These are phyloP conservation scores for Achaetomium macrosporum DNA, from an alignment of 2,329 filamentous ascomycete genomes.

Conservation along the genomic window DNA sequence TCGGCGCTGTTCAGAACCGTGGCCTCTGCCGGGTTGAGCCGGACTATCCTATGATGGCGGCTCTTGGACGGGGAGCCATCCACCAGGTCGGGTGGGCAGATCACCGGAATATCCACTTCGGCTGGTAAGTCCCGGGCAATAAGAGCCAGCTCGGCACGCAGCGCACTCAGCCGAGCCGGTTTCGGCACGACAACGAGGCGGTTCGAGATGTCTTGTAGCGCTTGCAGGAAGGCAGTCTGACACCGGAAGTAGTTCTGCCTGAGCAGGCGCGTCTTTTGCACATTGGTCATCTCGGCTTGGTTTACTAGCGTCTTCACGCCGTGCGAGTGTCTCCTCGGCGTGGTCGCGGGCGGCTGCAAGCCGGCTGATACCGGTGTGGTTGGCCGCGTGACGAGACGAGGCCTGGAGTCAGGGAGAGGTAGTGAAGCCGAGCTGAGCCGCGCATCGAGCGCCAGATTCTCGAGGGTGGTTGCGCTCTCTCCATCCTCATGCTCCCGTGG, in stretches of 20 bases:
- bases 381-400: conserved; percentile 47
- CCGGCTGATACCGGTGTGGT: conserved; percentile 54
- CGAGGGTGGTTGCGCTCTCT: conserved; percentile 45
- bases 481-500: conserved; percentile 32
- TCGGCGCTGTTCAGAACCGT: conserved; percentile 83
- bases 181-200: conserved; percentile 79
- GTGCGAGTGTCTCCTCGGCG: conserved; percentile 56
- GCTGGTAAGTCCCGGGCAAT: conserved; percentile 76
- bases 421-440: conserved; percentile 63
- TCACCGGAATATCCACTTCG: conserved; percentile 76
- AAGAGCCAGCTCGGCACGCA: conserved; percentile 73
- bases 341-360: conserved; percentile 43
- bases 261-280: conserved; percentile 66
- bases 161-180: conserved; percentile 70
- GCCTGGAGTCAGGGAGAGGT: conserved; percentile 56
- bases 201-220: conserved; percentile 78
- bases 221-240: conserved; percentile 73
- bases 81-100: conserved; percentile 68
- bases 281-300: conserved; percentile 55
- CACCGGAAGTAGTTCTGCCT: conserved; percentile 79
- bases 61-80: conserved; percentile 70
- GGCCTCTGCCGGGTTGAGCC: conserved; percentile 75
- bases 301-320: conserved; percentile 51
- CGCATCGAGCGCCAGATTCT: conserved; percentile 51
- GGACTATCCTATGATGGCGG: conserved; percentile 74